A percentile compares a stretch with the other conserved stretches of the same genome.
Evolutionary conservation across 352 stramenopile species (phyloP).

Genomic region (Thalassiosira exigua): DNA sequence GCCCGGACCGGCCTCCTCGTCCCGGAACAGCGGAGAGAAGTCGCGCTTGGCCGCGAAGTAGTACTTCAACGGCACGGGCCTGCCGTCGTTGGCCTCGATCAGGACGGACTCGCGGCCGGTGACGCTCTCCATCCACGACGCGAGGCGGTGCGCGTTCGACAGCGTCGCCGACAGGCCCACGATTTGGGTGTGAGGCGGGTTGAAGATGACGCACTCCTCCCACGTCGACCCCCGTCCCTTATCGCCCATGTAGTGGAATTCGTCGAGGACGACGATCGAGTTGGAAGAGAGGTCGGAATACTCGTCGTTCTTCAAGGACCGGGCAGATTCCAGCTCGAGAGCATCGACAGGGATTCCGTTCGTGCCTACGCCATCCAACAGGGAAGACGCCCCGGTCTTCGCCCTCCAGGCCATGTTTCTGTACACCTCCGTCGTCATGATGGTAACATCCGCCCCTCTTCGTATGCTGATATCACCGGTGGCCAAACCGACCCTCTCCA

Average conservation of each 20-base stretch:
- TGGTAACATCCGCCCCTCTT: conserved; percentile 77
- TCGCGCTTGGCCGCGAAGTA: conserved; percentile 77
- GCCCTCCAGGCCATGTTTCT: conserved; percentile 86
- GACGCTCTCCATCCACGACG: conserved; percentile 85
- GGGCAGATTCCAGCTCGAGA: conserved; percentile 18
- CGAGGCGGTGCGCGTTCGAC: conserved; percentile 81
- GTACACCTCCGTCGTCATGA: conserved; percentile 90
- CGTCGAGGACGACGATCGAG: conserved; percentile 87
- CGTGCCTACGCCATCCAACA: conserved; percentile 90
- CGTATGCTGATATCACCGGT: conserved; percentile 88
- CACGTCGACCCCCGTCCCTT: conserved; percentile 85
- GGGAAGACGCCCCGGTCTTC: conserved; percentile 8
- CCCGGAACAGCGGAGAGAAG: conserved; percentile 83
- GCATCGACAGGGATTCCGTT: conserved; percentile 61
- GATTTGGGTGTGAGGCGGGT: conserved; percentile 80
- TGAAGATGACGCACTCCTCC: conserved; percentile 88
- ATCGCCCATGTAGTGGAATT: conserved; percentile 90
- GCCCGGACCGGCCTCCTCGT: conserved; percentile 83
- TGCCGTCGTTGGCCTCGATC: conserved; percentile 61
- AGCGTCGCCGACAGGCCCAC: conserved; percentile 86
- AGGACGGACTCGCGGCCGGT: conserved; percentile 84
- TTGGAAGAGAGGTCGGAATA: conserved; percentile 53
- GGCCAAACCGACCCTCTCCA: conserved; percentile 80
- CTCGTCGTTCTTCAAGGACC: conserved; percentile 18
- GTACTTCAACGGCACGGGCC: conserved; percentile 87